These are phyloP conservation scores for Candida corydali DNA, from an alignment of 805 yeast species.

Conservation along the genomic window DNA sequence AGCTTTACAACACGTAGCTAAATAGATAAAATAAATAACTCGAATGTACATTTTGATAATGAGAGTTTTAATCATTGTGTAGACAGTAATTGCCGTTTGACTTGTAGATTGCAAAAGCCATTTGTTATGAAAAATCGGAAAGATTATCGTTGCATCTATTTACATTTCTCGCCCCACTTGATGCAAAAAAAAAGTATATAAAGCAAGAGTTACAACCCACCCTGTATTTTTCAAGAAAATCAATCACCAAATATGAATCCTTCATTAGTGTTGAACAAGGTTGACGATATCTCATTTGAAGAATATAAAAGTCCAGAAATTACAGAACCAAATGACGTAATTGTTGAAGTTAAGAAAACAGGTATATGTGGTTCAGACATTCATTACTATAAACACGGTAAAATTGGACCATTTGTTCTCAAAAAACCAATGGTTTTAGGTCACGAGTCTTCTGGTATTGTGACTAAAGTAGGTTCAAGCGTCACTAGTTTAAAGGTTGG, in stretches of 20 bases:
- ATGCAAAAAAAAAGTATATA: neutral
- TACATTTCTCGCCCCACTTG: neutral
- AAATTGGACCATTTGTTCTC: slow-evolving; percentile 72
- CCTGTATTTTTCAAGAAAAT: neutral
- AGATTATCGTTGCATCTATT: slow-evolving; percentile 1
- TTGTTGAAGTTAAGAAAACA: slow-evolving; percentile 55
- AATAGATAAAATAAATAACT: slow-evolving; percentile 34
- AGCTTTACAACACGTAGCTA: slow-evolving; percentile 81
- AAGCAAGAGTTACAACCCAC: neutral
- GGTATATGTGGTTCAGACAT: slow-evolving; percentile 65
- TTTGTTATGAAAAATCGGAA: slow-evolving; percentile 1
- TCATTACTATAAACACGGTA: slow-evolving; percentile 73
- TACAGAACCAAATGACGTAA: slow-evolving; percentile 39
- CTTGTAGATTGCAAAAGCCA: neutral
- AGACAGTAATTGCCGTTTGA: neutral
- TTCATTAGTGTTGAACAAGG: slow-evolving; percentile 61
- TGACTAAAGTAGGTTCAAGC: slow-evolving; percentile 62
- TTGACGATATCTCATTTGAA: slow-evolving; percentile 62
- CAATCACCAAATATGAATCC: slow-evolving; percentile 23
- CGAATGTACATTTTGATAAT: neutral
- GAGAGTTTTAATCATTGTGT: neutral
- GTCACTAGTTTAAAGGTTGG: slow-evolving; percentile 69
- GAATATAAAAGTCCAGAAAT: slow-evolving; percentile 42
- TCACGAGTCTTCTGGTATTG: slow-evolving; percentile 80
- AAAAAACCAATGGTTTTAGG: slow-evolving; percentile 82